Evolutionary conservation across 2,329 filamentous ascomycete genomes (phyloP).

Genomic region (Fusarium setosum): DNA sequence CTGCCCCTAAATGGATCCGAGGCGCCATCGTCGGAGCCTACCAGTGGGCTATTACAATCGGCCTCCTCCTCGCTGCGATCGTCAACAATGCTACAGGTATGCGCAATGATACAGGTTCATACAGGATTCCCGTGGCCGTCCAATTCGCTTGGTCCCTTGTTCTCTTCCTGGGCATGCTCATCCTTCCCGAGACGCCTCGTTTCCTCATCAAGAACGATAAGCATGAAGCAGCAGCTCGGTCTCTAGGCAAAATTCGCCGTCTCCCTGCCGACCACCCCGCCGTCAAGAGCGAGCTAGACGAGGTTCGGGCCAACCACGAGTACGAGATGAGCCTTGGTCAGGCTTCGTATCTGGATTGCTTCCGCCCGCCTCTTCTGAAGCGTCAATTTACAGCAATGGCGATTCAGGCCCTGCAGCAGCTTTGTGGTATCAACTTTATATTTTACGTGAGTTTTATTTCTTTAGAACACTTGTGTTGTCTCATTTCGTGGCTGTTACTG

Average conservation of each 20-base stretch:
- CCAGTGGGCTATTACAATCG: slow-evolving; percentile 37
- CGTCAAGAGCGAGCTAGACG: slow-evolving; percentile 82
- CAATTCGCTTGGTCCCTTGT: slow-evolving; percentile 87
- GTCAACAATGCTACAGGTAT: slow-evolving; percentile 29
- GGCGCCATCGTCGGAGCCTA: slow-evolving; percentile 33
- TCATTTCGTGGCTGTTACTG: too few relatives aligned
- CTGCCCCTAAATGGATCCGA: slow-evolving; percentile 26
- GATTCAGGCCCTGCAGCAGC: slow-evolving; percentile 71
- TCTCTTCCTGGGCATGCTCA: slow-evolving; percentile 64
- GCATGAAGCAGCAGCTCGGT: slow-evolving; percentile 69
- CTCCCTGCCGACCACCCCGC: slow-evolving; percentile 79
- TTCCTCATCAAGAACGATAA: slow-evolving; percentile 84
- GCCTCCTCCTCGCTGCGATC: slow-evolving; percentile 28
- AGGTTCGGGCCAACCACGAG: slow-evolving; percentile 54
- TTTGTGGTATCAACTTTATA: slow-evolving; percentile 73
- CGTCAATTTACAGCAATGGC: background rate
- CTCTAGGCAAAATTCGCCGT: slow-evolving; percentile 77
- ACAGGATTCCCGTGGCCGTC: slow-evolving; percentile 50
- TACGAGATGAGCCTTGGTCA: background rate
- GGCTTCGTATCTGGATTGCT: background rate
- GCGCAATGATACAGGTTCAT: slow-evolving; percentile 8
- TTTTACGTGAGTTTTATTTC: slow-evolving; percentile 59
- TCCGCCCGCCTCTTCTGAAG: background rate
- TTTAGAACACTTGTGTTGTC: too few relatives aligned
- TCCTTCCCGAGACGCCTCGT: slow-evolving; percentile 87